phyloP scores from a whole-genome alignment of 345 rosid genomes.

The Trapa bicornis region DNA sequence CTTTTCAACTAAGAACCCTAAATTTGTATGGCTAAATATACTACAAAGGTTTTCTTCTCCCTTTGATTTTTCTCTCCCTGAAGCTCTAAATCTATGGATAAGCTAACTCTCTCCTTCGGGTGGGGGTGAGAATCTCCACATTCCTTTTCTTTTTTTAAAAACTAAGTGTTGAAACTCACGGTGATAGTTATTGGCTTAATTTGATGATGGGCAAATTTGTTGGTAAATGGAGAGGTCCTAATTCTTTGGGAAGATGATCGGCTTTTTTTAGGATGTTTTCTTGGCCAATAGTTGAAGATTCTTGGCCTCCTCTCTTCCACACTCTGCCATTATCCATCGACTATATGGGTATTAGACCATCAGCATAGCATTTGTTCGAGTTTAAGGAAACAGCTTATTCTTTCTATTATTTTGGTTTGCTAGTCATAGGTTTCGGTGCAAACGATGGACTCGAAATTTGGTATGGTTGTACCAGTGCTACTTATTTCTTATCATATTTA shows the following conservation, averaged over 20 bases:
- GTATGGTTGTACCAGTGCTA: too few relatives aligned
- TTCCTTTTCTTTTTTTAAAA: not conserved
- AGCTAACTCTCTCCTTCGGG: not conserved
- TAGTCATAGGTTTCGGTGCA: too few relatives aligned
- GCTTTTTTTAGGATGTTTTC: constrained; percentile 1
- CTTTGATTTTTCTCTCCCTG: not conserved
- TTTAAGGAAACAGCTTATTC: too few relatives aligned
- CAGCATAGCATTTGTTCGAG: too few relatives aligned
- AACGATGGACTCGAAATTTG: too few relatives aligned
- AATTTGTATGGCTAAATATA: not conserved
- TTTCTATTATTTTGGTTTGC: too few relatives aligned
- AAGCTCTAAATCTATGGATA: not conserved
- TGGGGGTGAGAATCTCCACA: not conserved
- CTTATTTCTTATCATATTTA: too few relatives aligned
- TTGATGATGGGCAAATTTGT: too few relatives aligned
- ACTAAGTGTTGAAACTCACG: not conserved
- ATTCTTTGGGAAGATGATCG: not conserved
- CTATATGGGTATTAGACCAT: too few relatives aligned
- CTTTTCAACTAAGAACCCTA: not conserved
- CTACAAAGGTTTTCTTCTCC: not conserved
- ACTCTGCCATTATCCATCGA: too few relatives aligned
- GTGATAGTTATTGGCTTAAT: too few relatives aligned
- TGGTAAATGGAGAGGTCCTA: not conserved
- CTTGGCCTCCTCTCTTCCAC: too few relatives aligned
- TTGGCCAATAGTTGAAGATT: not conserved